Base-by-base conservation (phyloP, 768 basidiomycete species). In the Mycena vulgaris region DNA sequence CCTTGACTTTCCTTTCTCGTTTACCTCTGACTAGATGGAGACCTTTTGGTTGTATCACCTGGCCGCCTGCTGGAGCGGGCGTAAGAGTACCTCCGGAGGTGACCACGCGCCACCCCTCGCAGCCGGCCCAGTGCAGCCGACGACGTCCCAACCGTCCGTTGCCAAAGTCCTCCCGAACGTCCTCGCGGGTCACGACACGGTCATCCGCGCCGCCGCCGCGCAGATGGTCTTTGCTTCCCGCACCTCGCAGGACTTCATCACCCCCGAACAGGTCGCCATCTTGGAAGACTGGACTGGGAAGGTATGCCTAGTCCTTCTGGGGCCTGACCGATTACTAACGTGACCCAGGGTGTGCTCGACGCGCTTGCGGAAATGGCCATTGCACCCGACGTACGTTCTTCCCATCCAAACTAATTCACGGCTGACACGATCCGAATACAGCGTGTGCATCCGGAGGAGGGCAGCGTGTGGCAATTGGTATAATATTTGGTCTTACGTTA, bases 221-320 rank as follows among this genome's bases (percentile, higher is more conserved):
- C 94, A 95, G 68, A 93, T 95, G 88, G 88, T 95, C 6, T 95
- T 93, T 75, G 94, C 94, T n/a, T 87, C 90, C 48, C 88, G 94
- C 55, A 85, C 83, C 47, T 91, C 92, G 30, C 86, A 84, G 71
- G 92, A 88, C 69, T 94, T 95, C 75, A 95, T 95, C 75, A 89
- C 89, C 5, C 94, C 94, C 7, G 83, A 88, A 42, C 82, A 88
- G 62, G 93, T 94, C 31, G 79, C 78, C 11, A 82, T 83, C 63
- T 75, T 90, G 14, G 93, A 95, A 77, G 80, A 82, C 27, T 92
- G 90, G 91, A 84, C 87, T 55, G 87, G 89, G 25, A 77, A 83
- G 78, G 87, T 85, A 69, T 63, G 81, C 59, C 17, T 31, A 16
- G 61, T 57, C 40, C 42, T 59, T 49, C 35, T 69, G 19, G 64